Percentiles rank a stretch among this genome's conserved stretches.
These are phyloP conservation scores for Colletotrichum sojae DNA, from an alignment of 2,329 filamentous ascomycete species.

Conservation along the genomic window DNA sequence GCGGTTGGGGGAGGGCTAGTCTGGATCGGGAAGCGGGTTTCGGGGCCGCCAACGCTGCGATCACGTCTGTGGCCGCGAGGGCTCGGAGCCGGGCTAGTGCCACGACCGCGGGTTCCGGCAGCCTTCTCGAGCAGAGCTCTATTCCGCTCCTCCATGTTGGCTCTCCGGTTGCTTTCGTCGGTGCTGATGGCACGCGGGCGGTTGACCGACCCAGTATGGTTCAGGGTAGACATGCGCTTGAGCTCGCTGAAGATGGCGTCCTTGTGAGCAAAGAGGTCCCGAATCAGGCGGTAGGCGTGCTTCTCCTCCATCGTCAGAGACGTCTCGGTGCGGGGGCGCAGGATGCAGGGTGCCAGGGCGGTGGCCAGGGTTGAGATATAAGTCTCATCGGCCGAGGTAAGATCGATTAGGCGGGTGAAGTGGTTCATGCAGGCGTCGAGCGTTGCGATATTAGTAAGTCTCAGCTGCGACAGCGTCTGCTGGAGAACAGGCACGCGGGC, in stretches of 20 bases:
- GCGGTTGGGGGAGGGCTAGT: constrained; percentile 71
- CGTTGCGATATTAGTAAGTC: constrained; percentile 98
- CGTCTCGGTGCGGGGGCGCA: constrained; percentile 89
- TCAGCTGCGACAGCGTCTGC: constrained; percentile 93
- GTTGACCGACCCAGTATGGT: constrained; percentile 71
- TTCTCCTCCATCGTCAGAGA: constrained; percentile 96
- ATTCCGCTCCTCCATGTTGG: constrained; percentile 93
- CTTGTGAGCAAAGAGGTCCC: constrained; percentile 94
- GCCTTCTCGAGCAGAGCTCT: constrained; percentile 81
- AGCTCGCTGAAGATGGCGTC: constrained; percentile 95
- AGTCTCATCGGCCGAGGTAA: constrained; percentile 93
- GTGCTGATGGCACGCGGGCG: constrained; percentile 91
- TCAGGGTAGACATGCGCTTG: constrained; percentile 86
- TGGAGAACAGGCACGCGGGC: constrained; percentile 92
- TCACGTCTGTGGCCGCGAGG: constrained; percentile 80
- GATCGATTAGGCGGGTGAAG: constrained; percentile 95
- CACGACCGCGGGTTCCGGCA: constrained; percentile 77
- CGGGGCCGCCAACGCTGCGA: constrained; percentile 79
- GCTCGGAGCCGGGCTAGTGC: constrained; percentile 79
- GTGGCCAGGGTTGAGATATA: constrained; percentile 84
- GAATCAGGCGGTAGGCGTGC: constrained; percentile 89
- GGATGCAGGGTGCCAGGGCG: constrained; percentile 84
- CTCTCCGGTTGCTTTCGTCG: constrained; percentile 94
- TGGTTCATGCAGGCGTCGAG: constrained; percentile 98
- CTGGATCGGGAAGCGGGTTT: constrained; percentile 88